phyloP scores from a whole-genome alignment of 768 basidiomycete genomes.

The Suillus fuscotomentosus region DNA sequence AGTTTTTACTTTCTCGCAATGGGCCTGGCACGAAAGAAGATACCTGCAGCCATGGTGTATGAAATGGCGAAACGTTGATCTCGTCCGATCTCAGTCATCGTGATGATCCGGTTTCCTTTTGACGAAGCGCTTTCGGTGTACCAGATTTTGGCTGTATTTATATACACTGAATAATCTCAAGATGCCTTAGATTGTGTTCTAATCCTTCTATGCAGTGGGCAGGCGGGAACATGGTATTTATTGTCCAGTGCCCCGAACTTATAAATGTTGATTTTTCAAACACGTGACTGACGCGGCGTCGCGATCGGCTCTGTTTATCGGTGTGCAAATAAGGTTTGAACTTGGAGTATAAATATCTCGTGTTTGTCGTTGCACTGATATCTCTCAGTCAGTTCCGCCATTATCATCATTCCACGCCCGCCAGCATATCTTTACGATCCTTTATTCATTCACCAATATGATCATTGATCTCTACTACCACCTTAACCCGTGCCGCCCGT shows the following conservation, averaged over 20 bases:
- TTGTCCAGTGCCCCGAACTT: background rate
- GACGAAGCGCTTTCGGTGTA: background rate
- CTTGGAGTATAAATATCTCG: background rate
- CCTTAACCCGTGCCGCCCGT: background rate
- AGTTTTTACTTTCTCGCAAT: constrained; percentile 18
- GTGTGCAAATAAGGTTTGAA: background rate
- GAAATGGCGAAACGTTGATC: background rate
- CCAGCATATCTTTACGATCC: background rate
- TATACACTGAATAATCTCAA: background rate
- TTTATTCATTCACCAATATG: background rate
- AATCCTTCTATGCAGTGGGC: background rate
- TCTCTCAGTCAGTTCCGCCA: background rate
- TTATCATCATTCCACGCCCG: background rate
- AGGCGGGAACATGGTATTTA: background rate
- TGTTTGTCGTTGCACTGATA: background rate
- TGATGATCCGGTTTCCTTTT: background rate
- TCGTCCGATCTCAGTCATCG: background rate
- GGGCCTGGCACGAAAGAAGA: background rate
- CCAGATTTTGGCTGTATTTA: background rate
- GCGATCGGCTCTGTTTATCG: background rate
- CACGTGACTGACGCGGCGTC: background rate
- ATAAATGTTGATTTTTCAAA: background rate
- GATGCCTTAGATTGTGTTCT: background rate
- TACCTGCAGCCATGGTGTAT: background rate
- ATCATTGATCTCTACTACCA: background rate